These are phyloP conservation scores for Phoenix dactylifera DNA, from an alignment of 176 grass and related monocot species.

Conservation along the genomic window DNA sequence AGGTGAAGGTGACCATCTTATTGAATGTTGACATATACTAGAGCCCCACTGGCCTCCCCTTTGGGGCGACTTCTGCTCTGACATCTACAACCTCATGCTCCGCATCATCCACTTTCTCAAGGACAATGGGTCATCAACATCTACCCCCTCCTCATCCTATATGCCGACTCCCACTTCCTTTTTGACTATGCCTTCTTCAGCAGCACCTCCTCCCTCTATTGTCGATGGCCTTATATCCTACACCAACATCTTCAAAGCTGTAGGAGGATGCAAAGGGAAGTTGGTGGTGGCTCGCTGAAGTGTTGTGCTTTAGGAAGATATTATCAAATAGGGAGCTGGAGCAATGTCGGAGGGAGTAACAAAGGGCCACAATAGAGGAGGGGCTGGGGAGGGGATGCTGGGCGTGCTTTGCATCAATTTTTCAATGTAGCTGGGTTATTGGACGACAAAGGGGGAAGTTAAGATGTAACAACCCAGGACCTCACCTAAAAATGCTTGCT, in stretches of 20 bases:
- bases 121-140: slow-evolving; percentile 75
- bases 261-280: too few species aligned
- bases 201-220: slow-evolving; percentile 23
- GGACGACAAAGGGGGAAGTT: too few species aligned
- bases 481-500: too few species aligned
- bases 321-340: too few species aligned
- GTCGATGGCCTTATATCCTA: slow-evolving; percentile 61
- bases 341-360: too few species aligned
- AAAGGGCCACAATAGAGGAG: too few species aligned
- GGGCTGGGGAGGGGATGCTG: too few species aligned
- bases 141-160: slow-evolving; percentile 84
- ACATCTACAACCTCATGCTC: slow-evolving; percentile 67
- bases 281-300: too few species aligned
- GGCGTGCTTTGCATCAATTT: too few species aligned
- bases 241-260: slow-evolving; percentile 78
- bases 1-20: slow-evolving; percentile 63
- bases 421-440: too few species aligned
- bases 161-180: slow-evolving; percentile 70
- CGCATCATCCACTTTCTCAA: slow-evolving; percentile 61
- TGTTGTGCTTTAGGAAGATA: too few species aligned
- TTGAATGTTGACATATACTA: slow-evolving; percentile 89
- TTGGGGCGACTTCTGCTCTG: slow-evolving; percentile 61
- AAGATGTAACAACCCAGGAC: too few species aligned
- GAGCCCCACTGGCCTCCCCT: slow-evolving; percentile 37
- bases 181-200: slow-evolving; percentile 82